Percentiles rank a stretch among this genome's conserved stretches.
phyloP scores from a whole-genome alignment of 2,329 filamentous ascomycete genomes.

The Epichloe amarillans region DNA sequence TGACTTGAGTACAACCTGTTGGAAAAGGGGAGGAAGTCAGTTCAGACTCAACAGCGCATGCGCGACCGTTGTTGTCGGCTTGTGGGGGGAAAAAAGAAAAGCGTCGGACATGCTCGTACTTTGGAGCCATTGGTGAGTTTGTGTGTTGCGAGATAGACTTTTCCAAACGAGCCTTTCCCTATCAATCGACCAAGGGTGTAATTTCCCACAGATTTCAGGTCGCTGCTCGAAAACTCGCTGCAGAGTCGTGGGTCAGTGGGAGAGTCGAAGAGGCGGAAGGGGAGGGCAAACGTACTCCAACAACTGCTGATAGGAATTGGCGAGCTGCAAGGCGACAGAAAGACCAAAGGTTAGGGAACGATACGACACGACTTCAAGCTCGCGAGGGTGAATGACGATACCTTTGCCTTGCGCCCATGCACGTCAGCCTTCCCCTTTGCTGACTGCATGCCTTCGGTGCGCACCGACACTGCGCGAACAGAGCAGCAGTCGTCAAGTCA shows the following conservation, averaged over 20 bases:
- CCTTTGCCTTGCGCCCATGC: slow-evolving; percentile 51
- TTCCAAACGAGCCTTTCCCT: slow-evolving; percentile 91
- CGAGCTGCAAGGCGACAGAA: slow-evolving; percentile 48
- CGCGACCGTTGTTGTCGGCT: neutral
- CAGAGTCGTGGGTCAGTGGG: slow-evolving; percentile 7
- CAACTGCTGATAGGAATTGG: slow-evolving; percentile 90
- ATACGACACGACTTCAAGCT: no score
- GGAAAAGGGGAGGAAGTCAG: neutral
- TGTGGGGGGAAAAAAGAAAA: neutral
- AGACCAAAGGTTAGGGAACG: neutral
- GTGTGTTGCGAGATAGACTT: slow-evolving; percentile 90
- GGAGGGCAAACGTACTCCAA: slow-evolving; percentile 55
- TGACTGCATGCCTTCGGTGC: slow-evolving; percentile 34
- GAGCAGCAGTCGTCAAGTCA: neutral
- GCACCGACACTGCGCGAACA: slow-evolving; percentile 8
- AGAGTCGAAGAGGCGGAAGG: neutral
- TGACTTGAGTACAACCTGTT: slow-evolving; percentile 90
- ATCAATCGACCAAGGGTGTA: slow-evolving; percentile 86
- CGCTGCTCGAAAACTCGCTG: slow-evolving; percentile 87
- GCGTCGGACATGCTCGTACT: slow-evolving; percentile 31
- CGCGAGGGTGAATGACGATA: slow-evolving; percentile 8
- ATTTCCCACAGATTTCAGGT: slow-evolving; percentile 86
- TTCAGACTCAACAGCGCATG: neutral
- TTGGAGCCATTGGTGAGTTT: slow-evolving; percentile 98
- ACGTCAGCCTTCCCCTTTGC: slow-evolving; percentile 43